Evolutionary conservation across 2,329 filamentous ascomycete genomes (phyloP).

Genomic region (Diaporthe eres): DNA sequence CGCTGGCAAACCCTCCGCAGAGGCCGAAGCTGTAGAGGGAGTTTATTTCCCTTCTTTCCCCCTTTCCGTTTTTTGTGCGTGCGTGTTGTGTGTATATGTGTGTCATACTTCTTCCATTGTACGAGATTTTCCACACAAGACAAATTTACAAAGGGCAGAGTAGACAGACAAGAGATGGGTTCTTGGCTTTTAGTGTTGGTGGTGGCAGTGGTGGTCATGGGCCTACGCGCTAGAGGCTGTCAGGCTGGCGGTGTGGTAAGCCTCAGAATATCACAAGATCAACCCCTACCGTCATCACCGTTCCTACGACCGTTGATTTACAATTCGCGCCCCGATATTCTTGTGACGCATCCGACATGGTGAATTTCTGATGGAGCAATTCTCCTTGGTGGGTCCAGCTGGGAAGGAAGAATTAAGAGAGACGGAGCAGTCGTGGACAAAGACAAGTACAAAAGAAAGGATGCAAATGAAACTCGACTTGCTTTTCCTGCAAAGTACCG

Average conservation of each 20-base stretch:
- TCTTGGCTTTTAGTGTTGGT: not conserved
- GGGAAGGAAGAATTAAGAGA: not conserved
- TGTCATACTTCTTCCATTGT: not conserved
- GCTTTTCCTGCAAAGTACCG: not conserved
- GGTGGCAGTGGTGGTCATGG: not conserved
- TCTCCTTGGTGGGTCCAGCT: not conserved
- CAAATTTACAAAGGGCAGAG: not conserved
- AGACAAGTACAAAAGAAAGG: not conserved
- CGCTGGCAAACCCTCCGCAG: constrained; percentile 66
- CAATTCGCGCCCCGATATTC: not conserved
- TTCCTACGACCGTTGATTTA: not conserved
- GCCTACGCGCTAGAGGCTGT: constrained; percentile 4
- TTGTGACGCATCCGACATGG: not conserved
- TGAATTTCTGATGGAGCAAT: no score
- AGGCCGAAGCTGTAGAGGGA: constrained; percentile 63
- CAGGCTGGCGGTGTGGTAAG: constrained; percentile 15
- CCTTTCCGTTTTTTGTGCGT: not conserved
- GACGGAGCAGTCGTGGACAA: not conserved
- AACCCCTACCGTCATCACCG: not conserved
- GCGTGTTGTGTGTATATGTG: not conserved
- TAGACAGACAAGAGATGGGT: constrained; percentile 1
- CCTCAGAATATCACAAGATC: constrained; percentile 25
- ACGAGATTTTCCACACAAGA: not conserved
- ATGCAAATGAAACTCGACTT: not conserved
- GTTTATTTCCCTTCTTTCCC: not conserved